Evolutionary conservation across 208 protist species (phyloP).

Genomic region (Acanthamoeba lenticulata): DNA sequence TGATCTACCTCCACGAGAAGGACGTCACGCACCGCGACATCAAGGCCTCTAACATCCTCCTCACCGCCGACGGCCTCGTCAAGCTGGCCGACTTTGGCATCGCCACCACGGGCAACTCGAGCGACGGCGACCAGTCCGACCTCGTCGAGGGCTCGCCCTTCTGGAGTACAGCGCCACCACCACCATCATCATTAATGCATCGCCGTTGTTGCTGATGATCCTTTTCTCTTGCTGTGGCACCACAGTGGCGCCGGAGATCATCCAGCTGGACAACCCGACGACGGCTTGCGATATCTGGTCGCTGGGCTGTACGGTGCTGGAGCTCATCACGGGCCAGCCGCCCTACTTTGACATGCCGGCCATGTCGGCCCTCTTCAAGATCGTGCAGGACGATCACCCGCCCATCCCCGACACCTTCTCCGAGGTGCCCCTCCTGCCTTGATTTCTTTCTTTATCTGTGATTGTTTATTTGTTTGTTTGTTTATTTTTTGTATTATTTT

Average conservation of each 20-base stretch:
- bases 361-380: conserved; percentile 77
- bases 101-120: conserved; percentile 90
- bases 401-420: no score
- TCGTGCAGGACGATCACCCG: not conserved
- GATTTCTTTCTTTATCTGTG: no score
- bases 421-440: not conserved
- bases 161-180: conserved; percentile 85
- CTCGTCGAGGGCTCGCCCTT: conserved; percentile 89
- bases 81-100: conserved; percentile 94
- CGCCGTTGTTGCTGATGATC: no score
- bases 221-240: no score
- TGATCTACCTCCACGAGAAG: conserved; percentile 91
- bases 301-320: conserved; percentile 93
- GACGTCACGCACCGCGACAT: conserved; percentile 92
- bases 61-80: conserved; percentile 88
- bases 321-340: conserved; percentile 90
- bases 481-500: no score
- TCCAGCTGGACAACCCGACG: conserved; percentile 87
- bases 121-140: no score
- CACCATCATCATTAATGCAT: no score
- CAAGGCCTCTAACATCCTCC: conserved; percentile 91
- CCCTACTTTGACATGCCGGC: conserved; percentile 92
- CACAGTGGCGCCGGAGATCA: conserved; percentile 92
- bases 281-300: conserved; percentile 91
- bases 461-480: no score